These are phyloP conservation scores for Scenedesmus sp. DNA, from an alignment of 163 green algal species.

Conservation along the genomic window DNA sequence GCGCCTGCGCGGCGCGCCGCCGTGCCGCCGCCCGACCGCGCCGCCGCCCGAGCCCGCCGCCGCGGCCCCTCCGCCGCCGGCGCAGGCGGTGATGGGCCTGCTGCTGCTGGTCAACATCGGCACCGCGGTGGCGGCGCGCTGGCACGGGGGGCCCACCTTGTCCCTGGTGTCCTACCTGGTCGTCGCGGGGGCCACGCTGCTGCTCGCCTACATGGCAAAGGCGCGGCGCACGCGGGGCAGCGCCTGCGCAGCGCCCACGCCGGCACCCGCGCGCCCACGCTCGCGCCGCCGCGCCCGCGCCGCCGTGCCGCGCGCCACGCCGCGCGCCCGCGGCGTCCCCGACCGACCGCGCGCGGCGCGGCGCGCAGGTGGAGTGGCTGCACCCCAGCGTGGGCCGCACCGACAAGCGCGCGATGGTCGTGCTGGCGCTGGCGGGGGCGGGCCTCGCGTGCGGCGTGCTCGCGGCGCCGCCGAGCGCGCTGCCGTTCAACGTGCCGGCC, in stretches of 20 bases:
- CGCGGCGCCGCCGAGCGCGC: background rate
- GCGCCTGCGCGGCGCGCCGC: too few relatives aligned
- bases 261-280: too few relatives aligned
- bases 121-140: background rate
- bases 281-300: too few relatives aligned
- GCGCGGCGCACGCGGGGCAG: background rate
- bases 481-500: background rate
- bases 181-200: background rate
- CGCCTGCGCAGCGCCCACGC: too few relatives aligned
- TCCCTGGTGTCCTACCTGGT: background rate
- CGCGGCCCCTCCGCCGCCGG: too few relatives aligned
- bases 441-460: background rate
- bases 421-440: background rate
- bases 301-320: background rate
- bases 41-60: too few relatives aligned
- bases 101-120: conserved; percentile 4
- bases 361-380: conserved; percentile 17
- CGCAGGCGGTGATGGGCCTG: background rate
- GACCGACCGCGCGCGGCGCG: background rate
- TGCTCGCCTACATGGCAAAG: conserved; percentile 1
- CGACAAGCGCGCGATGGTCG: background rate
- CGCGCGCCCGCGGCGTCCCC: too few relatives aligned
- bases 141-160: background rate
- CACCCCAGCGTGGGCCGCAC: background rate
- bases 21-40: too few relatives aligned